These are phyloP conservation scores for Fusarium newnesense DNA, from an alignment of 2,329 filamentous ascomycete genomes.

Conservation along the genomic window DNA sequence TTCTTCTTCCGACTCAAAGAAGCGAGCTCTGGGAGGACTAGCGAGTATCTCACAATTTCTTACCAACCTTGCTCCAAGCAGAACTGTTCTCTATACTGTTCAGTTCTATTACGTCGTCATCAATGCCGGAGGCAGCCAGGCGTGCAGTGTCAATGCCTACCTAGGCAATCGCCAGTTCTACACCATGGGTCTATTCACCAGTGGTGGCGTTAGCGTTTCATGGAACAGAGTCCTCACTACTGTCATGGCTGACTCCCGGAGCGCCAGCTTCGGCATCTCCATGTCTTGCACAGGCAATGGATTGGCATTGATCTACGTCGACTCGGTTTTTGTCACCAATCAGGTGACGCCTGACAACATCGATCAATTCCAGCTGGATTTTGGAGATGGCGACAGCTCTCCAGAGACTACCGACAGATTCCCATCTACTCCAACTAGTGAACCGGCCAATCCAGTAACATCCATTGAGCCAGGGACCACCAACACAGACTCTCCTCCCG, in stretches of 20 bases:
- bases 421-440: neutral
- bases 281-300: constrained; percentile 5
- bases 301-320: neutral
- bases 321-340: constrained; percentile 24
- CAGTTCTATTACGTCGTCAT: constrained; percentile 21
- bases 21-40: neutral
- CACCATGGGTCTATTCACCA: neutral
- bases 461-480: neutral
- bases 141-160: neutral
- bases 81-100: constrained; percentile 10
- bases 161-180: constrained; percentile 1
- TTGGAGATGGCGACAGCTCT: neutral
- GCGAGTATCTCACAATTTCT: constrained; percentile 12
- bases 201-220: neutral
- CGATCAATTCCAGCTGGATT: constrained; percentile 3
- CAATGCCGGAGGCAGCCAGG: neutral
- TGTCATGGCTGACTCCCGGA: neutral
- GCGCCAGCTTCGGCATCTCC: constrained; percentile 11
- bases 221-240: constrained; percentile 12
- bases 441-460: neutral
- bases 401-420: neutral
- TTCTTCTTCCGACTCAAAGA: neutral
- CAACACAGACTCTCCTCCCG: neutral
- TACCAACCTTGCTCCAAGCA: neutral
- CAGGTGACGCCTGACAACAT: constrained; percentile 17